Percentiles rank a stretch among this genome's conserved stretches.
Evolutionary conservation across 2,329 filamentous ascomycete genomes (phyloP).

Genomic region (Fusarium euwallaceae): DNA sequence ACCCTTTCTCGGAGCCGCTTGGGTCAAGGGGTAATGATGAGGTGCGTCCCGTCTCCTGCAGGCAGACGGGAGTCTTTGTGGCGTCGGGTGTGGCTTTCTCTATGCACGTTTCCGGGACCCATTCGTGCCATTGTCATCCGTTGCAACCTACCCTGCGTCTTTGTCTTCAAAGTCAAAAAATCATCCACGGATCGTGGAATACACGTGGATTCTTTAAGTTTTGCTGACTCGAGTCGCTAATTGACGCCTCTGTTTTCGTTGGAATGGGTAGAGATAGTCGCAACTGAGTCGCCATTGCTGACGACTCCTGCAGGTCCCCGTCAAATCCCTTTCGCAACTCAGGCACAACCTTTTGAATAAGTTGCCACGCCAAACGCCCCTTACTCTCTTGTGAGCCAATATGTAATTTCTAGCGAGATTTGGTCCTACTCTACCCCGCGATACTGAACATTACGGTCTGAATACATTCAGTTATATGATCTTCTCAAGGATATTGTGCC

Average conservation of each 20-base stretch:
- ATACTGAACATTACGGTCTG: not conserved
- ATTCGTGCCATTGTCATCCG: slow-evolving; percentile 18
- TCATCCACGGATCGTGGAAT: not conserved
- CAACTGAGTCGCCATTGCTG: slow-evolving; percentile 3
- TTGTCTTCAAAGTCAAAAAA: slow-evolving; percentile 9
- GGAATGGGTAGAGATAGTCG: slow-evolving; percentile 26
- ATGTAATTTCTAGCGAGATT: slow-evolving; percentile 4
- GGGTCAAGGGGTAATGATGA: slow-evolving; percentile 6
- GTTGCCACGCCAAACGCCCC: slow-evolving; percentile 23
- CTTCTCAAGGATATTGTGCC: not conserved
- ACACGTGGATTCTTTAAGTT: slow-evolving; percentile 24
- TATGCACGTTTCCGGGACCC: slow-evolving; percentile 35
- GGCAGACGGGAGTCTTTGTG: slow-evolving; percentile 7
- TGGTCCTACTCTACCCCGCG: not conserved
- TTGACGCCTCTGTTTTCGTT: slow-evolving; percentile 16
- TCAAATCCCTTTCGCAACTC: slow-evolving; percentile 1
- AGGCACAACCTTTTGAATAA: slow-evolving; percentile 7
- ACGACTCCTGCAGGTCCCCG: not conserved
- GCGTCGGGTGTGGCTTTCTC: slow-evolving; percentile 39
- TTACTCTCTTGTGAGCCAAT: not conserved
- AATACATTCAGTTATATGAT: not conserved
- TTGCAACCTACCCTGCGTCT: slow-evolving; percentile 17
- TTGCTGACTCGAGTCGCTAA: slow-evolving; percentile 22
- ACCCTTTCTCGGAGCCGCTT: slow-evolving; percentile 2
- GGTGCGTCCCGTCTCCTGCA: slow-evolving; percentile 9